These are phyloP conservation scores for Erigeron philadelphicus DNA, from an alignment of 140 eudicot genomes.

Conservation along the genomic window DNA sequence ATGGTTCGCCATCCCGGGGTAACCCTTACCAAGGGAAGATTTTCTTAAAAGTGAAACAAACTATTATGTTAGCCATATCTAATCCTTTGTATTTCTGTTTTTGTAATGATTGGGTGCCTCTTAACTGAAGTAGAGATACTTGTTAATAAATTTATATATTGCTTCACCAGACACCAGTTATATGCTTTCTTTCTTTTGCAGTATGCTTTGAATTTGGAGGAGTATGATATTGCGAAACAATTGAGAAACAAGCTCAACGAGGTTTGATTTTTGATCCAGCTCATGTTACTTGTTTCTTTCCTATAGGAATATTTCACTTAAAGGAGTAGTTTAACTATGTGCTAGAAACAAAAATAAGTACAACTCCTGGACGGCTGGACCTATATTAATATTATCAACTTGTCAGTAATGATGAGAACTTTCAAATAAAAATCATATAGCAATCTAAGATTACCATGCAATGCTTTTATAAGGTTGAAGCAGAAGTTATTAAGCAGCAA, in stretches of 20 bases:
- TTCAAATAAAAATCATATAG: neutral
- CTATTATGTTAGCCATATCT: neutral
- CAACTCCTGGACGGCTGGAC: constrained; percentile 9
- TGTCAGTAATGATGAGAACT: neutral
- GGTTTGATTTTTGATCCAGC: constrained; percentile 42
- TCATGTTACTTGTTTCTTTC: constrained; percentile 9
- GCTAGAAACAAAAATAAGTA: neutral
- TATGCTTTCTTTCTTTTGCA: constrained; percentile 32
- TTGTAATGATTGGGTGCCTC: neutral
- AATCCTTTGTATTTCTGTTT: neutral
- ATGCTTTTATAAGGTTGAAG: constrained; percentile 56
- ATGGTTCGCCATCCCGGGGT: too few species aligned
- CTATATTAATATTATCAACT: constrained; percentile 6
- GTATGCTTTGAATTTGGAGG: constrained; percentile 89
- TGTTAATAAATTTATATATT: neutral
- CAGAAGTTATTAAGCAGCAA: constrained; percentile 54
- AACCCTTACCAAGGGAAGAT: too few species aligned
- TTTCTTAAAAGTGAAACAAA: too few species aligned
- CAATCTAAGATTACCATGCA: constrained; percentile 16
- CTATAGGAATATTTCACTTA: constrained; percentile 1
- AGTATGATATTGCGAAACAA: constrained; percentile 86
- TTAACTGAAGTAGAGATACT: neutral
- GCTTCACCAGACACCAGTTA: constrained; percentile 15
- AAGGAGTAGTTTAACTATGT: neutral
- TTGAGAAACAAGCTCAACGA: constrained; percentile 83